These are phyloP conservation scores for Rhodamnia argentea DNA, from an alignment of 345 rosid genomes.

Conservation along the genomic window DNA sequence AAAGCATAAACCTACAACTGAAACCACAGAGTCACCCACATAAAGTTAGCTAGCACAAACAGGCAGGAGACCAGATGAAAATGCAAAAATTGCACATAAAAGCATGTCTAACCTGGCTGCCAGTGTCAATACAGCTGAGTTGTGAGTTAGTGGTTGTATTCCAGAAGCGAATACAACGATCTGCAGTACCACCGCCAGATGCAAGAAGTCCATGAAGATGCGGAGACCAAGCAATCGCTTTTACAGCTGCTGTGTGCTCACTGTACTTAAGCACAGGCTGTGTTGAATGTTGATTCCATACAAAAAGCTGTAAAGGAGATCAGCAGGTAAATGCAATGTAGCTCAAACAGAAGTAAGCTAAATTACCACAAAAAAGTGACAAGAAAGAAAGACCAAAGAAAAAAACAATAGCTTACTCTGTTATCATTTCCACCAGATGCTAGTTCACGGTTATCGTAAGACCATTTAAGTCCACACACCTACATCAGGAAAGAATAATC, in stretches of 20 bases:
- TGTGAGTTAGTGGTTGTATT: slow-evolving; percentile 89
- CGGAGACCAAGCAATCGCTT: slow-evolving; percentile 99
- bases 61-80: neutral
- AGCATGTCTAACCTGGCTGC: slow-evolving; percentile 63
- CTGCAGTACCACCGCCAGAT: slow-evolving; percentile 98
- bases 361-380: neutral
- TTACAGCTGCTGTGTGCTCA: slow-evolving; percentile 97
- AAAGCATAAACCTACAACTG: neutral
- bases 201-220: slow-evolving; percentile 98
- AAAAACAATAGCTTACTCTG: slow-evolving; percentile 33
- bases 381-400: neutral
- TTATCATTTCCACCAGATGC: slow-evolving; percentile 99
- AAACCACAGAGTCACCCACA: neutral
- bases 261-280: slow-evolving; percentile 84
- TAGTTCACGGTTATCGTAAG: slow-evolving; percentile 89
- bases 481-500: slow-evolving; percentile 10
- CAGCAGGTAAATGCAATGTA: neutral
- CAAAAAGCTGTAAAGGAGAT: slow-evolving; percentile 58
- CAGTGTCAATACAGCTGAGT: slow-evolving; percentile 85
- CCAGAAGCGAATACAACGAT: slow-evolving; percentile 97
- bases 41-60: neutral
- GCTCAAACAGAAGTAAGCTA: neutral
- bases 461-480: slow-evolving; percentile 99
- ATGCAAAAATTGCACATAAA: neutral
- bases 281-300: slow-evolving; percentile 95